Conservation (phyloP, 1,284 basidiomycete genomes). For the Ceratobasidium sp. region DNA sequence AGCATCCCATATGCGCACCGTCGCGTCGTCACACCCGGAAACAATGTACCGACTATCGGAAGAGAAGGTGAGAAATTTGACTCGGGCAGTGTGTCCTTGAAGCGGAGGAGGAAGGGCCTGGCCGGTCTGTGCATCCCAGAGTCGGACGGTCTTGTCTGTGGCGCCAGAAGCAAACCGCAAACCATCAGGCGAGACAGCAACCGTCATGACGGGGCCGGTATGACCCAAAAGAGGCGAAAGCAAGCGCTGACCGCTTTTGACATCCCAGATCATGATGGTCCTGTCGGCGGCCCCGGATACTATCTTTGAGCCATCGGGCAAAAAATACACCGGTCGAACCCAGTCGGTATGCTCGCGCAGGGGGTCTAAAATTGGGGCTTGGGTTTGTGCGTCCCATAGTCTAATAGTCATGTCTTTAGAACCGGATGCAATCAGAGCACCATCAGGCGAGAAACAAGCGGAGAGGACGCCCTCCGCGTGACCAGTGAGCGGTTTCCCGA, state of each 20-base stretch:
- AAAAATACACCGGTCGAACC: background rate
- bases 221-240: constrained; percentile 29
- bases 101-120: background rate
- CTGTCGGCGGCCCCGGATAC: background rate
- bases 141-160: constrained; percentile 21
- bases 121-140: constrained; percentile 5
- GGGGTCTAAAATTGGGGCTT: background rate
- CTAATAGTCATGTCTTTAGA: background rate
- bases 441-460: constrained; percentile 38
- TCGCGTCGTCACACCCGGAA: constrained; percentile 18
- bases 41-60: constrained; percentile 7
- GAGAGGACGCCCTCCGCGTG: no score
- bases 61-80: constrained; percentile 30
- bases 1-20: constrained; percentile 27
- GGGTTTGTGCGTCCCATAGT: constrained; percentile 31
- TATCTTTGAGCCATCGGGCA: background rate
- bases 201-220: background rate
- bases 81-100: background rate
- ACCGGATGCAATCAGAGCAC: constrained; percentile 16
- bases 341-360: background rate
- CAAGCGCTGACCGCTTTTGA: no score
- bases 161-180: constrained; percentile 32
- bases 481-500: no score
- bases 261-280: background rate
- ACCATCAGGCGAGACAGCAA: constrained; percentile 31